These are phyloP conservation scores for Trypanosoma rangeli DNA, from an alignment of 208 protist species.

Conservation along the genomic window DNA sequence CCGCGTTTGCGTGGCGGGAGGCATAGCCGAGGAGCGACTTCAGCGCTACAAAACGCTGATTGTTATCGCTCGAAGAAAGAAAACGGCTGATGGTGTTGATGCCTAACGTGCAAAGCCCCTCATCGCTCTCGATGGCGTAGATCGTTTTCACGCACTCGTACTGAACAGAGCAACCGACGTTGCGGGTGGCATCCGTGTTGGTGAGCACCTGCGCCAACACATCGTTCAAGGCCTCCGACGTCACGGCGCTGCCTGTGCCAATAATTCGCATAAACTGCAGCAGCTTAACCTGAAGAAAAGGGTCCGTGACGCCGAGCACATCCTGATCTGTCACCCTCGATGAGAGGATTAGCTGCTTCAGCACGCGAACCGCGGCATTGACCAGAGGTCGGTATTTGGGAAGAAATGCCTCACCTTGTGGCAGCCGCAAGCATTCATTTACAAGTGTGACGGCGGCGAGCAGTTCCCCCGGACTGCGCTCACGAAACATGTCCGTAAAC, in stretches of 20 bases:
- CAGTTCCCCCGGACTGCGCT: slow-evolving; percentile 74
- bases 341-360: slow-evolving; percentile 96
- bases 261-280: slow-evolving; percentile 96
- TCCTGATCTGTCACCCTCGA: slow-evolving; percentile 95
- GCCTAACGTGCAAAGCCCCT: slow-evolving; percentile 89
- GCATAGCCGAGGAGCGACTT: slow-evolving; percentile 93
- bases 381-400: slow-evolving; percentile 85
- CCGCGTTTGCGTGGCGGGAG: slow-evolving; percentile 74
- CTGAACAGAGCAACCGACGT: slow-evolving; percentile 97
- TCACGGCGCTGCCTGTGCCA: slow-evolving; percentile 89
- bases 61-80: slow-evolving; percentile 97
- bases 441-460: slow-evolving; percentile 93
- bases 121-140: slow-evolving; percentile 95
- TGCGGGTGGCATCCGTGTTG: slow-evolving; percentile 96
- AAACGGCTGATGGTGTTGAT: slow-evolving; percentile 99
- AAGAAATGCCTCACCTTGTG: slow-evolving; percentile 49
- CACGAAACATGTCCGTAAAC: slow-evolving; percentile 65
- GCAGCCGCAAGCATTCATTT: slow-evolving; percentile 81
- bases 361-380: slow-evolving; percentile 88
- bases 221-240: slow-evolving; percentile 96
- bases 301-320: slow-evolving; percentile 96
- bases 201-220: slow-evolving; percentile 98
- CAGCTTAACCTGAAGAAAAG: slow-evolving; percentile 98
- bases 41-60: slow-evolving; percentile 98
- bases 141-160: slow-evolving; percentile 99